phyloP scores from a whole-genome alignment of 2,329 filamentous ascomycete species.

The Arthroderma sp. region DNA sequence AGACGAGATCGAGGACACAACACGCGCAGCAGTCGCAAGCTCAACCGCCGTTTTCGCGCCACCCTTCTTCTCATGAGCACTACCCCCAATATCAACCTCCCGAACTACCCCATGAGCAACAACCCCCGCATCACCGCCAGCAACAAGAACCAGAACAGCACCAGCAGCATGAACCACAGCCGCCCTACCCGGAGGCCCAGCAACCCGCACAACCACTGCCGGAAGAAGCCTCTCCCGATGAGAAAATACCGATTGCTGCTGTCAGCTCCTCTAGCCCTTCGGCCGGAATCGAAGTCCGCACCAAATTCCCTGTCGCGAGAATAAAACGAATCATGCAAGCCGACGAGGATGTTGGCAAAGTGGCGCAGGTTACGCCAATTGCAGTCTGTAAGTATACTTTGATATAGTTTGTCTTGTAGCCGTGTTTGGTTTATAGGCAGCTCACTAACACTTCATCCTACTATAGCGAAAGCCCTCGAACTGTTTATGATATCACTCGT shows the following conservation, averaged over 20 bases:
- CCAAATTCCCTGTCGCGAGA: constrained; percentile 89
- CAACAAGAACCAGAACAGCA: constrained; percentile 3
- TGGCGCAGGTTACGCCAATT: constrained; percentile 92
- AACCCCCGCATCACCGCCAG: constrained; percentile 8
- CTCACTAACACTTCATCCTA: constrained; percentile 9
- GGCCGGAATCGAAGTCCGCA: constrained; percentile 63
- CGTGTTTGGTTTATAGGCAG: no score
- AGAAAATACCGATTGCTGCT: neutral
- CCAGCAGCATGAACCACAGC: neutral
- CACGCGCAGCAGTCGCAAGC: constrained; percentile 14
- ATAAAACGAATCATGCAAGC: constrained; percentile 99
- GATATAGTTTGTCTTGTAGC: no score
- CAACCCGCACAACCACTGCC: constrained; percentile 11
- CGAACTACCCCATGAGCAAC: constrained; percentile 1
- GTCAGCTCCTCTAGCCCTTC: constrained; percentile 16
- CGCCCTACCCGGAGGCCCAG: neutral
- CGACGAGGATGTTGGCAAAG: constrained; percentile 96
- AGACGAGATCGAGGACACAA: constrained; percentile 23
- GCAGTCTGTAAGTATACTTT: constrained; percentile 53
- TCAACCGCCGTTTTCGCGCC: constrained; percentile 3
- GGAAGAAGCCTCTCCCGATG: constrained; percentile 3
- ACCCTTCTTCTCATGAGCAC: neutral
- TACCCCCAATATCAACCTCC: constrained; percentile 3
- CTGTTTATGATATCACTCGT: constrained; percentile 96
- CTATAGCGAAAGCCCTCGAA: constrained; percentile 74